Conservation (phyloP, 1,284 basidiomycete genomes). For the Cystobasidium slooffiae region DNA sequence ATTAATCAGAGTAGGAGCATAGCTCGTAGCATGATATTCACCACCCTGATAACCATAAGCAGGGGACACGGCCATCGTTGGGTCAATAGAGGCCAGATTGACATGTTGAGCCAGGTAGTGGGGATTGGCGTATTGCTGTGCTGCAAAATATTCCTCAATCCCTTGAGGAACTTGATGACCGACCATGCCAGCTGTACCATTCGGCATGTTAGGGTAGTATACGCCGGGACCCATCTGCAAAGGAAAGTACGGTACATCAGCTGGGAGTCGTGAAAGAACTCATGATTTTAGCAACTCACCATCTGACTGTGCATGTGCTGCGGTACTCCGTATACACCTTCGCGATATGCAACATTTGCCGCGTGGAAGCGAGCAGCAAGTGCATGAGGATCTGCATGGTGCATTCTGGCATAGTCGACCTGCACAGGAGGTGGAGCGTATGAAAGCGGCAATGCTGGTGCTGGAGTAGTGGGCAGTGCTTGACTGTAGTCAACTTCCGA, state of each 20-base stretch:
- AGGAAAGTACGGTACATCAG: background rate
- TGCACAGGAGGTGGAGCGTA: background rate
- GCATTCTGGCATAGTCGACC: background rate
- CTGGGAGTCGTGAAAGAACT: background rate
- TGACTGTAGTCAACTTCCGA: too few relatives aligned
- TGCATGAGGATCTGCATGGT: background rate
- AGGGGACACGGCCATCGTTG: background rate
- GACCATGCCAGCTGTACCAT: background rate
- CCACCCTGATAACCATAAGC: background rate
- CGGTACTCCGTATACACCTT: background rate
- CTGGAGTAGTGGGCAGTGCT: too few relatives aligned
- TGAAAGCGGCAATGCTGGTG: too few relatives aligned
- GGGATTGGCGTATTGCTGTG: background rate
- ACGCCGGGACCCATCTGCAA: background rate
- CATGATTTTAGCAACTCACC: background rate
- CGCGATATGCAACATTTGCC: background rate
- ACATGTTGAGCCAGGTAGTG: background rate
- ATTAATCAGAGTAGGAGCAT: background rate
- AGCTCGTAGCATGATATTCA: background rate
- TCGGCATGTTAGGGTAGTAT: background rate
- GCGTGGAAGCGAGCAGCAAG: background rate
- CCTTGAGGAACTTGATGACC: background rate
- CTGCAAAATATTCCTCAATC: background rate
- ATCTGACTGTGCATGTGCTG: background rate
- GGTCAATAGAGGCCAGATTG: background rate